Evolutionary conservation across 2,329 filamentous ascomycete species (phyloP).

Genomic region (Ophiocordyceps sinensis): DNA sequence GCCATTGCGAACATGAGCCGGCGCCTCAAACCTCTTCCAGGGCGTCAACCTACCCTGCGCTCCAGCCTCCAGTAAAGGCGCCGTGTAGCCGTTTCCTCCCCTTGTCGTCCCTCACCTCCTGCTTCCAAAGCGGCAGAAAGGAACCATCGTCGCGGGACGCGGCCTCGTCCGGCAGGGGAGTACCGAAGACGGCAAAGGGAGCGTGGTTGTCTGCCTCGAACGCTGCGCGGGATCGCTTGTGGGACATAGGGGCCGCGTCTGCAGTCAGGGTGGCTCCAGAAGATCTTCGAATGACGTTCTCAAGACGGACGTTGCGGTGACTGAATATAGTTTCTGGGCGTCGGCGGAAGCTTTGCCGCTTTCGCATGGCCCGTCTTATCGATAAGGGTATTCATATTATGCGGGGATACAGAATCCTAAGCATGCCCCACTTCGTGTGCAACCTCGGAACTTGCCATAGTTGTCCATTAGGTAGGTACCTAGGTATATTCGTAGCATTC

Average conservation of each 20-base stretch:
- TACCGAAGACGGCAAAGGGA: constrained; percentile 70
- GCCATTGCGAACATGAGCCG: background rate
- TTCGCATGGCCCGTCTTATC: too few relatives aligned
- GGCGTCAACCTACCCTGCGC: constrained; percentile 59
- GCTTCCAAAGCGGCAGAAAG: constrained; percentile 93
- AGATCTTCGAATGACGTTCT: too few relatives aligned
- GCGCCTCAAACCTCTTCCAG: background rate
- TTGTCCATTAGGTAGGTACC: too few relatives aligned
- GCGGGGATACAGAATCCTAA: too few relatives aligned
- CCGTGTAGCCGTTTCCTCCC: constrained; percentile 86
- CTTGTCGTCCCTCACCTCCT: constrained; percentile 87
- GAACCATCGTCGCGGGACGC: constrained; percentile 77
- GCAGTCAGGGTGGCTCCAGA: background rate
- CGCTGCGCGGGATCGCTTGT: constrained; percentile 63
- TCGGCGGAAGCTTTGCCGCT: too few relatives aligned
- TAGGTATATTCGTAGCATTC: too few relatives aligned
- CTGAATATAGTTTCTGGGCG: background rate
- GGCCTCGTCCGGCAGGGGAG: constrained; percentile 67
- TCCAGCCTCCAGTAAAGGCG: constrained; percentile 92
- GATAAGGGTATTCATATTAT: too few relatives aligned
- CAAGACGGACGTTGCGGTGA: background rate
- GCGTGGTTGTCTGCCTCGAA: constrained; percentile 67
- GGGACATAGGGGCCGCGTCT: constrained; percentile 41
- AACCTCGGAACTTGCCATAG: too few relatives aligned
- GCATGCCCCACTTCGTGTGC: too few relatives aligned